phyloP scores from a whole-genome alignment of 208 protist genomes.

The Lotmaria passim region DNA sequence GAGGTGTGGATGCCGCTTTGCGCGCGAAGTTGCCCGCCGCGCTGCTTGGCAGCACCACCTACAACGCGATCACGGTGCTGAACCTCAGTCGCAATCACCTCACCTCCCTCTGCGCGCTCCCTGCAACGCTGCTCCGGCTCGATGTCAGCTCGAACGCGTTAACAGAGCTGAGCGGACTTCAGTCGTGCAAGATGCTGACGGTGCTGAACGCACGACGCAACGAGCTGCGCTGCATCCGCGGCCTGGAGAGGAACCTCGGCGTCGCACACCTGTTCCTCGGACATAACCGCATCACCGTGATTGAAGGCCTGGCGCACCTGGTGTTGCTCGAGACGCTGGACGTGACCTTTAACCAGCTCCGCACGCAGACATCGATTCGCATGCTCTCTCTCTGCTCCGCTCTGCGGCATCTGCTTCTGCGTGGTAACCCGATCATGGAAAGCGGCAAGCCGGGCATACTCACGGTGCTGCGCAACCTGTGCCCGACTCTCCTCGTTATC shows the following conservation, averaged over 20 bases:
- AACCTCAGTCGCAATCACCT: constrained; percentile 74
- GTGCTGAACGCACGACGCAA: constrained; percentile 86
- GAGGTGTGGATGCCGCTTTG: constrained; percentile 19
- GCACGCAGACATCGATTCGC: constrained; percentile 56
- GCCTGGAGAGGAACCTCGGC: constrained; percentile 57
- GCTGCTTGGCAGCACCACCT: constrained; percentile 31
- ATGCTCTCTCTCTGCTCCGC: constrained; percentile 73
- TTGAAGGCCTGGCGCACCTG: constrained; percentile 79
- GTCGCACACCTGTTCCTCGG: constrained; percentile 84
- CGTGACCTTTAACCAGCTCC: constrained; percentile 72
- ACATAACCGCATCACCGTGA: constrained; percentile 63
- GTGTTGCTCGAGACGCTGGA: constrained; percentile 89
- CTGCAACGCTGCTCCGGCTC: constrained; percentile 72
- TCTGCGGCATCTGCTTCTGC: constrained; percentile 70
- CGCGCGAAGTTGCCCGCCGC: constrained; percentile 23
- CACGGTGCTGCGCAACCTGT: constrained; percentile 82
- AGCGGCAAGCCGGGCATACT: constrained; percentile 29
- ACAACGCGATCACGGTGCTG: constrained; percentile 75
- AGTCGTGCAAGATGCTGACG: constrained; percentile 74
- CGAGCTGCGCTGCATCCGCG: constrained; percentile 39
- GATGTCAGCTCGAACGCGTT: constrained; percentile 86
- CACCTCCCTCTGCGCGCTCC: constrained; percentile 46
- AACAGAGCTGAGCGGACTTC: constrained; percentile 48
- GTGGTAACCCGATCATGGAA: constrained; percentile 79
- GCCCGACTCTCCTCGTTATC: constrained; percentile 71